A percentile compares a stretch with the other conserved stretches of the same genome.
These are phyloP conservation scores for Pleurostoma richardsiae DNA, from an alignment of 2,329 filamentous ascomycete species.

Conservation along the genomic window DNA sequence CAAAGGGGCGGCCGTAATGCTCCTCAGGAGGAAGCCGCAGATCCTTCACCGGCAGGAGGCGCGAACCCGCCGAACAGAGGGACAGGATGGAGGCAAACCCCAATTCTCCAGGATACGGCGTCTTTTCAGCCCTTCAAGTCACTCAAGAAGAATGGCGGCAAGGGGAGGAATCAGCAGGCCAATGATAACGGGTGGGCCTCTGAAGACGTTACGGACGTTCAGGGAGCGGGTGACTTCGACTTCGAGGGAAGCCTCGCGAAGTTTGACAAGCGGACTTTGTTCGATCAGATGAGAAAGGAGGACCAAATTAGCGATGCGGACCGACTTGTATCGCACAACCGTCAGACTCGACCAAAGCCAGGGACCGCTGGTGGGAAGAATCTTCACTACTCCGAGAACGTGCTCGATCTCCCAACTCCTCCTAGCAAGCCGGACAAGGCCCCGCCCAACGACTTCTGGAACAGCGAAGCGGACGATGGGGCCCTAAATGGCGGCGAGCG, in stretches of 20 bases:
- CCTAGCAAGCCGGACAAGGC: slow-evolving; percentile 23
- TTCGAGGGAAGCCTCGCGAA: slow-evolving; percentile 86
- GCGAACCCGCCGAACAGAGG: slow-evolving; percentile 26
- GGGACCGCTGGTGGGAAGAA: slow-evolving; percentile 82
- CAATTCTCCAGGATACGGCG: slow-evolving; percentile 53
- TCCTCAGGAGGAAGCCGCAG: slow-evolving; percentile 18
- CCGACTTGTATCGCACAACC: slow-evolving; percentile 86
- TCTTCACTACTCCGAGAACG: slow-evolving; percentile 85
- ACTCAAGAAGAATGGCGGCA: slow-evolving; percentile 51
- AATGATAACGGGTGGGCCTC: slow-evolving; percentile 85
- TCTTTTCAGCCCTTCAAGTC: slow-evolving; percentile 60
- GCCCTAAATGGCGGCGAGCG: slow-evolving; percentile 37
- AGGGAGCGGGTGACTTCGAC: slow-evolving; percentile 91
- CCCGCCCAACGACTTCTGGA: slow-evolving; percentile 56
- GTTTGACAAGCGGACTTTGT: slow-evolving; percentile 89
- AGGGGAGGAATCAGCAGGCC: slow-evolving; percentile 27
- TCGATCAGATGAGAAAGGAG: slow-evolving; percentile 85
- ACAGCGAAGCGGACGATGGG: slow-evolving; percentile 68
- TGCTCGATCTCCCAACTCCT: slow-evolving; percentile 59
- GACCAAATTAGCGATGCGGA: slow-evolving; percentile 86
- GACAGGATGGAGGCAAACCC: slow-evolving; percentile 56
- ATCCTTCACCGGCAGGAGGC: slow-evolving; percentile 11
- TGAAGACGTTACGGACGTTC: slow-evolving; percentile 90
- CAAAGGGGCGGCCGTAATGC: slow-evolving; percentile 21
- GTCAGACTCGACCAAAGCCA: slow-evolving; percentile 54